These are phyloP conservation scores for Nemania serpens DNA, from an alignment of 2,329 filamentous ascomycete species.

Conservation along the genomic window DNA sequence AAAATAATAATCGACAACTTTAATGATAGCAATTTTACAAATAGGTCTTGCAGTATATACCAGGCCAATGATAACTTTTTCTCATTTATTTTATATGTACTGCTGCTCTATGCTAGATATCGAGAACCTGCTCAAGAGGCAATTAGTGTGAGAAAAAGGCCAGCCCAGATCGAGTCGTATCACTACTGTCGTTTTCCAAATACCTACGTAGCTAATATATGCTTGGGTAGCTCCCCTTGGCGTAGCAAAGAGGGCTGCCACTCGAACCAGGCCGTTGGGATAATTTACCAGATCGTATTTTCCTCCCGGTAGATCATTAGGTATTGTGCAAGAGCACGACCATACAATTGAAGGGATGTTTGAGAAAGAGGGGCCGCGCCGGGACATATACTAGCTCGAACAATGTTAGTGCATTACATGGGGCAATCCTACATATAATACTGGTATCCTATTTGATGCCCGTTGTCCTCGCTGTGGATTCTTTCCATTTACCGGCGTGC, in stretches of 20 bases:
- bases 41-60: too few relatives aligned
- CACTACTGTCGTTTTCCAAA: slow-evolving; percentile 12
- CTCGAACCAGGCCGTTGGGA: slow-evolving; percentile 27
- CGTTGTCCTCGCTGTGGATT: background rate
- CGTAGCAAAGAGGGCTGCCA: slow-evolving; percentile 8
- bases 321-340: slow-evolving; percentile 8
- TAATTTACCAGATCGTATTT: slow-evolving; percentile 18
- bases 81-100: too few relatives aligned
- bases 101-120: too few relatives aligned
- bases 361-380: slow-evolving; percentile 15
- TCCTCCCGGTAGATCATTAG: slow-evolving; percentile 25
- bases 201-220: background rate
- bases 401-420: slow-evolving; percentile 16
- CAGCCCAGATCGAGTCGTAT: too few relatives aligned
- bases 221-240: slow-evolving; percentile 4
- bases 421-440: background rate
- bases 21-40: background rate
- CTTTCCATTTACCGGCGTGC: slow-evolving; percentile 1
- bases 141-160: too few relatives aligned
- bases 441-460: background rate
- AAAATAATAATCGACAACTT: background rate
- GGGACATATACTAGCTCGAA: slow-evolving; percentile 9
- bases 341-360: background rate
- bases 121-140: too few relatives aligned
- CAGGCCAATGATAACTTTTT: too few relatives aligned